Percentiles rank a stretch among this genome's conserved stretches.
phyloP scores from a whole-genome alignment of 257 asterid genomes.

The Paulownia fortunei region DNA sequence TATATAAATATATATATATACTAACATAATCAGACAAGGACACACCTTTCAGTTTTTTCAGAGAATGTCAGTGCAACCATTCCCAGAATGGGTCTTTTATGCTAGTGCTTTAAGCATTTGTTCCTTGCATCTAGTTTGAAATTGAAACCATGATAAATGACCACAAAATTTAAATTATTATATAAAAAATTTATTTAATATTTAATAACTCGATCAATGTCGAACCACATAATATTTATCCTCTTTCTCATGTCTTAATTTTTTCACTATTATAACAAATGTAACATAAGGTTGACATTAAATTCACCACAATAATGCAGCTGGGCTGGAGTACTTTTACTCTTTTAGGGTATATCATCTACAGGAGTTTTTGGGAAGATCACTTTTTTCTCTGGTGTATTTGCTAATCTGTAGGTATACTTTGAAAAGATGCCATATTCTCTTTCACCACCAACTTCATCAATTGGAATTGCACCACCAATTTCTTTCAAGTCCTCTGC shows the following conservation, averaged over 20 bases:
- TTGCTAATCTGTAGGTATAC: constrained; percentile 32
- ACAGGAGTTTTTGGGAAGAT: background rate
- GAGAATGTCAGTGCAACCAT: no score
- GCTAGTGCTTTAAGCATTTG: no score
- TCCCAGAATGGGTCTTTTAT: no score
- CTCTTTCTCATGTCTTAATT: background rate
- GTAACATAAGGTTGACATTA: background rate
- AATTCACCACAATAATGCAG: background rate
- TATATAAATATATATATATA: no score
- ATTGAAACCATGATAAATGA: no score
- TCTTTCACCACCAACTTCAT: constrained; percentile 50
- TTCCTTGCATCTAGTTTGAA: no score
- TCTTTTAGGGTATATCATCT: background rate
- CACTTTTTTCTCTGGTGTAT: constrained; percentile 39
- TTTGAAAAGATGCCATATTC: constrained; percentile 13
- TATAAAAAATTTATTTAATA: no score
- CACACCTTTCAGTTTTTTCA: no score
- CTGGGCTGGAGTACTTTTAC: background rate
- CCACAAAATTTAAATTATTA: no score
- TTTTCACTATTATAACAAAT: background rate
- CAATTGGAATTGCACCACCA: constrained; percentile 38
- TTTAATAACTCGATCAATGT: no score
- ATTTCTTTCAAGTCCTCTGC: constrained; percentile 47
- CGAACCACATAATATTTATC: no score
- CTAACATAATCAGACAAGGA: no score